These are phyloP conservation scores for Neurospora pannonica DNA, from an alignment of 495 filamentous ascomycete genomes.

Conservation along the genomic window DNA sequence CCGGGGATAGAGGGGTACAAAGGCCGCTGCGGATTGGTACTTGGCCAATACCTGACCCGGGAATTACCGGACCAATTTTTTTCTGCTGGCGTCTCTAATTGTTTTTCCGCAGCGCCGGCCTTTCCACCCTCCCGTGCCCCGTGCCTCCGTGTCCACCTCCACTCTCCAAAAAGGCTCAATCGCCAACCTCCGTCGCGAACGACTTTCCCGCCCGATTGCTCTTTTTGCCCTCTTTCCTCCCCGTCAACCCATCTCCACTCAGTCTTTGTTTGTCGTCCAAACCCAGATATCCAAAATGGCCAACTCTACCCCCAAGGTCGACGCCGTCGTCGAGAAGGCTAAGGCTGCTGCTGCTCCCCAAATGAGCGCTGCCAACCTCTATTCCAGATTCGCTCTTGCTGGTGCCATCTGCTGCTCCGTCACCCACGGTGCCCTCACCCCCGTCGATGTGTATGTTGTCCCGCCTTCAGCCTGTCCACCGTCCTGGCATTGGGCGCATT, in stretches of 20 bases:
- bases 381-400: conserved; percentile 83
- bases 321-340: conserved; percentile 23
- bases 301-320: conserved; percentile 26
- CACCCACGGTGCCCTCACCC: conserved; percentile 86
- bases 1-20: neutral
- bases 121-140: conserved; percentile 6
- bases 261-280: conserved; percentile 7
- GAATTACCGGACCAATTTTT: conserved; percentile 19
- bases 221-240: conserved; percentile 14
- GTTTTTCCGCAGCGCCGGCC: conserved; percentile 8
- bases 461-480: conserved; percentile 1
- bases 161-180: conserved; percentile 24
- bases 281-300: conserved; percentile 13
- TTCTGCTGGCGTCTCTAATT: conserved; percentile 12
- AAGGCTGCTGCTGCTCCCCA: conserved; percentile 18
- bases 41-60: conserved; percentile 12
- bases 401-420: conserved; percentile 90
- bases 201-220: conserved; percentile 9
- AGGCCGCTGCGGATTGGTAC: neutral
- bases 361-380: conserved; percentile 47
- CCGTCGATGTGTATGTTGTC: conserved; percentile 86
- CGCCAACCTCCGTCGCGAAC: conserved; percentile 16
- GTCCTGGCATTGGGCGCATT: neutral
- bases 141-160: conserved; percentile 2
- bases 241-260: conserved; percentile 24